Base-by-base conservation (phyloP, 2,329 filamentous ascomycete genomes). In the Aulographum hederae region DNA sequence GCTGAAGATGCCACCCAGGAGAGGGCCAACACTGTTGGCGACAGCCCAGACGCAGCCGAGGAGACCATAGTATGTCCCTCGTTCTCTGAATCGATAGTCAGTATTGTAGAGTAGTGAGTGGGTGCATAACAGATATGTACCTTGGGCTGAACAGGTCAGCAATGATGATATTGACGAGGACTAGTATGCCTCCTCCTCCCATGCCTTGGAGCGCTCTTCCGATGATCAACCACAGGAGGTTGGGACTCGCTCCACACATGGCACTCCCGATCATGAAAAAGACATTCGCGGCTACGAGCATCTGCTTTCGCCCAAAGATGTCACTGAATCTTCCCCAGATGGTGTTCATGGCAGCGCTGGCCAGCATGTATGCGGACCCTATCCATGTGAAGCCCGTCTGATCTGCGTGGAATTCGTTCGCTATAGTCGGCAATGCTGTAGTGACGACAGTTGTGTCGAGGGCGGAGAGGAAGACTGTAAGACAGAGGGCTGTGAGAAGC, bases 91-190 rank as follows among this genome's bases (percentile, higher is more conserved):
- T 17, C 41, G 28, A 8, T 37, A 42, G 31, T 43, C 39, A 13
- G 44, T n/a, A 39, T 27, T 43, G 41, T 31, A 34, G 35, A 15
- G 17, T 13, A 18, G 61, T 43, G 0, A 28, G 6, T 8, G 15
- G 14, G 8, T 12, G 8, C 14, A 28, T 8, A 28, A 8, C 14
- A 8, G 6, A 28, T n/a, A 8, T 25, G n/a, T 8, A 25, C n/a
- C 50, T 43, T 15, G 52, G 46, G n/a, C 32, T 36, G 33, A 37
- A 37, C 10, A 67, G 48, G 48, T 73, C 69, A 28, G 63, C 61
- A 14, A 73, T 57, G 42, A 58, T 60, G 32, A 73, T 69, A 43
- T 72, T 72, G 35, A 67, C 65, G 4, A 73, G 53, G n/a, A 64
- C 63, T n/a, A 67, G 52, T 37, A 69, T 58, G 6, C 68, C 69